Evolutionary conservation across 345 rosid species (phyloP), one percentile per base, ranked within the genome.

Genomic region (Isatis tinctoria): DNA sequence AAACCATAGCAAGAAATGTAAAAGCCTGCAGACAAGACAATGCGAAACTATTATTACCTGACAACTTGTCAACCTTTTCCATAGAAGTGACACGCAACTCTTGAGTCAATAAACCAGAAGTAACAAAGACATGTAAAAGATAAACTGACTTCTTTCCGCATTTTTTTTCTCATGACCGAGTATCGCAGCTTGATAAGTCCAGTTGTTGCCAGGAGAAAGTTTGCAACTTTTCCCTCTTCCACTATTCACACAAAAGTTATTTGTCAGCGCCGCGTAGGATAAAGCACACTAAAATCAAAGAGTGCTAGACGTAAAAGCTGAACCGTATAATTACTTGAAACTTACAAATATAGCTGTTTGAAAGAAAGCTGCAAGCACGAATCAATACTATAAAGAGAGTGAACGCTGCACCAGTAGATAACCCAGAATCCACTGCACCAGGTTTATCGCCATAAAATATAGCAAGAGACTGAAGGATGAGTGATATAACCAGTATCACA

Each of bases 171-270:
- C 81, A 81, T 86, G 45, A 88, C 41, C 28, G 97, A 83, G 79
- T 78, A 78, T 51, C 88, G 89, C 53, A 95, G 79, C 72, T 83
- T 86, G 61, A 84, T 36, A 68, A 95, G 78, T 77, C 87, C 92
- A 81, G 92, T 88, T 18, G 97, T 86, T 27, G 96, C 97, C 79
- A 95, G 76, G 58, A 95, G 88, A 83, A 90, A 95, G 69, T 80
- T 87, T 54, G 97, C 92, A 67, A 90, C 97, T 85, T 92, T 95
- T 73, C 97, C 99, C 83, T 90, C 99, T 84, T 85, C 93, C 91
- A 95, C 99, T 95, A 82, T 74, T 56, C 51, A 75, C 76, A 79
- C 74, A 68, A 56, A 24, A 17, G 8, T 20, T 18, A 58, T 56
- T 24, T 56, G 53, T 61, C 67, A 72, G 73, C 70, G 51, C 43